Percentiles rank a stretch among this genome's conserved stretches.
Conservation (phyloP, 345 rosid genomes). For the Linum lewisii region DNA sequence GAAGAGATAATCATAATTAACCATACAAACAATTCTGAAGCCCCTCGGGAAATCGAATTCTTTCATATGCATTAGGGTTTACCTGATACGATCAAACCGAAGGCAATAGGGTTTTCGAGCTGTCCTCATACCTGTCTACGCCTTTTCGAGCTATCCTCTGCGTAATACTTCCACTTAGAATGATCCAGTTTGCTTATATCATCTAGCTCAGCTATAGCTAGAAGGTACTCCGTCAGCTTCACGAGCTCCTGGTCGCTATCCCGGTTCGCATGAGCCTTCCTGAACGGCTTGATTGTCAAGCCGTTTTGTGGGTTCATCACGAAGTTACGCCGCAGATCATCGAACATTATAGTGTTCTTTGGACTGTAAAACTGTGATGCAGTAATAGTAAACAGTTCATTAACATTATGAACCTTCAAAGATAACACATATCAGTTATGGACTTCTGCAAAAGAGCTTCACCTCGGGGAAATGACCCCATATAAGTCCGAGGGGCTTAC, state of each 20-base stretch:
- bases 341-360: conserved; percentile 93
- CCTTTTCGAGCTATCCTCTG: conserved; percentile 54
- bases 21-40: no score
- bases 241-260: conserved; percentile 80
- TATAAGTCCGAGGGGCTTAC: conserved; percentile 88
- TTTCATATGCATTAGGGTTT: no score
- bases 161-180: conserved; percentile 55
- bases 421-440: background rate
- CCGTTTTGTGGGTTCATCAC: conserved; percentile 97
- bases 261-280: conserved; percentile 81
- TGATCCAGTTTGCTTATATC: conserved; percentile 73
- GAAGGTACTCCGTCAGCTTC: conserved; percentile 75
- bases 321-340: conserved; percentile 75
- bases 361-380: conserved; percentile 59
- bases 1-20: no score
- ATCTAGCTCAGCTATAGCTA: conserved; percentile 75
- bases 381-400: conserved; percentile 1
- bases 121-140: conserved; percentile 46
- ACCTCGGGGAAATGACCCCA: conserved; percentile 93
- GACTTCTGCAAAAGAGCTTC: conserved; percentile 1
- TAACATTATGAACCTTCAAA: background rate
- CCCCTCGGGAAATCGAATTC: no score
- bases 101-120: no score
- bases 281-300: conserved; percentile 66
- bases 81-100: no score